Conservation (phyloP, 768 basidiomycete genomes). For the Zangia roseola region DNA sequence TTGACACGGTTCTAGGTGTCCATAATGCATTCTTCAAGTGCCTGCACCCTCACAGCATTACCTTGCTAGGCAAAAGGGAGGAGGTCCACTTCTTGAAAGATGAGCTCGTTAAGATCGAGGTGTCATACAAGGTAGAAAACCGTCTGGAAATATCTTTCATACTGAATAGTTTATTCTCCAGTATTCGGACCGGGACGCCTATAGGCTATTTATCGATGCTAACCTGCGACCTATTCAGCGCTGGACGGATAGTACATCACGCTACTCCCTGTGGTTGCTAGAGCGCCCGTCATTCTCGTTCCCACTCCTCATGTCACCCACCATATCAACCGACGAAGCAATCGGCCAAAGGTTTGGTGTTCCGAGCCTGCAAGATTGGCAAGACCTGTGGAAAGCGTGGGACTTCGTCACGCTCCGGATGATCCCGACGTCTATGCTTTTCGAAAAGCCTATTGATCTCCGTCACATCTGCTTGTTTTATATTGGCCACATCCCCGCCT, state of each 20-base stretch:
- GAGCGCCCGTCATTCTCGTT: conserved; percentile 85
- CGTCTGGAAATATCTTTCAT: not conserved
- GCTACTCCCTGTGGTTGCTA: conserved; percentile 87
- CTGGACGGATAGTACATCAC: conserved; percentile 72
- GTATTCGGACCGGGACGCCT: conserved; percentile 78
- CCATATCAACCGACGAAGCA: conserved; percentile 15
- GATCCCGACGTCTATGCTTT: conserved; percentile 85
- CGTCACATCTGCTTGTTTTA: conserved; percentile 98
- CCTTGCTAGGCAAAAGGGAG: conserved; percentile 44
- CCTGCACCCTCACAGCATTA: conserved; percentile 54
- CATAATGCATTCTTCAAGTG: conserved; percentile 87
- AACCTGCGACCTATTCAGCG: conserved; percentile 82
- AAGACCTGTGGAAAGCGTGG: conserved; percentile 84
- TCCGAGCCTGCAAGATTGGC: conserved; percentile 79
- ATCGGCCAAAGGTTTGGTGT: conserved; percentile 49
- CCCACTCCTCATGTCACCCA: conserved; percentile 51
- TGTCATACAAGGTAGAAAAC: conserved; percentile 76
- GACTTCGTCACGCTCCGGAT: conserved; percentile 80
- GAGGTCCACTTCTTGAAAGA: conserved; percentile 57
- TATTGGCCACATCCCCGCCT: conserved; percentile 89
- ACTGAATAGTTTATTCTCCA: conserved; percentile 30
- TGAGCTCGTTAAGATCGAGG: conserved; percentile 84
- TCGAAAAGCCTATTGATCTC: conserved; percentile 88
- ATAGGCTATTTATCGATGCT: conserved; percentile 65
- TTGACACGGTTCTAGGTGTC: conserved; percentile 47